These are phyloP conservation scores for Dipteronia dyeriana DNA, from an alignment of 345 rosid genomes.

Conservation along the genomic window DNA sequence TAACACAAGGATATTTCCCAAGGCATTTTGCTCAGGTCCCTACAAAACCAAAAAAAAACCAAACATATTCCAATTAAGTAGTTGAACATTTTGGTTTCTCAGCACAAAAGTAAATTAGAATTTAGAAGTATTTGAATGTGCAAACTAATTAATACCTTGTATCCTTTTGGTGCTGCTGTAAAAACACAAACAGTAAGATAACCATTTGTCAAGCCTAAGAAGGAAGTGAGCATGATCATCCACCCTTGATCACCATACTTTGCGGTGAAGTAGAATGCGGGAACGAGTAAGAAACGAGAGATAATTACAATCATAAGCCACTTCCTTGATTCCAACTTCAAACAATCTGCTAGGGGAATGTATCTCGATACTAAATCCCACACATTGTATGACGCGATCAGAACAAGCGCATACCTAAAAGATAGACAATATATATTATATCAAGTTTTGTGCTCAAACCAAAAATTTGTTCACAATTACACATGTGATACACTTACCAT, in stretches of 20 bases:
- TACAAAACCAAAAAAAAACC: constrained; percentile 26
- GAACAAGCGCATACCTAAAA: constrained; percentile 71
- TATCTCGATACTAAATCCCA: constrained; percentile 75
- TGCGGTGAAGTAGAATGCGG: constrained; percentile 88
- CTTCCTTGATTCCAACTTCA: constrained; percentile 73
- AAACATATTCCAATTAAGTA: background rate
- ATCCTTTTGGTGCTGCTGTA: constrained; percentile 80
- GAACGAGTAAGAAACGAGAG: constrained; percentile 62
- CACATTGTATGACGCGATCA: constrained; percentile 62
- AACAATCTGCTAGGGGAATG: constrained; percentile 51
- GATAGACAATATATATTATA: background rate
- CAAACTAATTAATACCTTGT: constrained; percentile 55
- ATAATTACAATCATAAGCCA: constrained; percentile 52
- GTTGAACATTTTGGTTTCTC: background rate
- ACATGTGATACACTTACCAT: constrained; percentile 40
- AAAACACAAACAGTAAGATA: constrained; percentile 83
- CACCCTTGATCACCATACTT: constrained; percentile 89
- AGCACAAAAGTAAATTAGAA: background rate
- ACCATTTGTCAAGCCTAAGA: constrained; percentile 78
- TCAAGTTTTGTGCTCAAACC: background rate
- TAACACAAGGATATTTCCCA: constrained; percentile 81
- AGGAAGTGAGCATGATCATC: constrained; percentile 74
- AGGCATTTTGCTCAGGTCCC: constrained; percentile 96
- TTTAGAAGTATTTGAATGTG: background rate
- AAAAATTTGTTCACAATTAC: background rate